Base-by-base conservation (phyloP, 306 rosid species). In the Adenanthera pavonina region DNA sequence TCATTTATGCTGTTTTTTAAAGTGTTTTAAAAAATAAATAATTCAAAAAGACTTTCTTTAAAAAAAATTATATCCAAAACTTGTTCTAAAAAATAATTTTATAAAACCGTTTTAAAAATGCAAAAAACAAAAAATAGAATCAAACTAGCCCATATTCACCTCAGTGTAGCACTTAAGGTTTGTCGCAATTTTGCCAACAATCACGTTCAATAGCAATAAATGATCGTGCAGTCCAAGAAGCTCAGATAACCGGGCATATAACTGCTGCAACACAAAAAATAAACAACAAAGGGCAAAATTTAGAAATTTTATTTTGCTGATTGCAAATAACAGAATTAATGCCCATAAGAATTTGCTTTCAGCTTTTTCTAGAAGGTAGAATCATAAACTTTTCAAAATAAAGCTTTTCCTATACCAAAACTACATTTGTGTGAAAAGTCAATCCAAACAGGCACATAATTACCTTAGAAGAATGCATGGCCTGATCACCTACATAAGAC, bases 391-490 rank as follows among this genome's bases (percentile, higher is more conserved):
- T 25, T 25, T 47, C 38, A 0, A 12, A 47, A 70, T 2, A 47
- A 47, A 47, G 6, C 41, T 46, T 12, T 4, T 34, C 2, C 25
- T 34, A 7, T 14, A 68, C 52, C 40, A 70, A 47, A 70, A 47
- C 36, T 11, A 70, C 40, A 25, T 47, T 46, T 44, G 40, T 6
- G 5, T 0, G 14, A 47, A 19, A 43, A 44, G 10, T n/a, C 41
- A 11, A 47, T 12, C 20, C 12, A 30, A 25, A 47, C 20, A 30
- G 75, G 43, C 40, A 30, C 12, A 25, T 56, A 77, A 77, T 86
- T 90, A 96, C 99, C 99, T 94, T 96, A 11, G 99, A 96, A 82
- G 98, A 96, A 87, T 93, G 99, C 94, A 96, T 93, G 76, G 98
- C 99, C 88, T 96, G 98, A 84, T 96, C 99, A 72, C 99, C 99